Percentiles rank a stretch among this genome's conserved stretches.
Conservation (phyloP, 768 basidiomycete genomes). For the Gyrodon lividus region DNA sequence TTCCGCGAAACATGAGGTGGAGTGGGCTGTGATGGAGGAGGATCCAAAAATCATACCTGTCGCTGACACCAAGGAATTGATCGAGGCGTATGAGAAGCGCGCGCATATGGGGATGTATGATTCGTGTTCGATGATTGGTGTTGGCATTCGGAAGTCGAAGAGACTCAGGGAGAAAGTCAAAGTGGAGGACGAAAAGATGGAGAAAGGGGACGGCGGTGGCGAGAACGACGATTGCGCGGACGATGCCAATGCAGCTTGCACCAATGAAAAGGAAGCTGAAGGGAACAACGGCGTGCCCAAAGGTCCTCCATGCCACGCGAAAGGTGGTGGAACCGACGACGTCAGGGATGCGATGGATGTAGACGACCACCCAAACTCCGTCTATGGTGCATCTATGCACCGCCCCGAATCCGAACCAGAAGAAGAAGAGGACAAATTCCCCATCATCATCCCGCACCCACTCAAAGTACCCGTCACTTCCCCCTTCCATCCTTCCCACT, state of each 20-base stretch:
- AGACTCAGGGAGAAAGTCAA: not conserved
- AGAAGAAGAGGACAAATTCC: not conserved
- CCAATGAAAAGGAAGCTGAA: not conserved
- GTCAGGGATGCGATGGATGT: not conserved
- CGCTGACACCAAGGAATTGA: conserved; percentile 16
- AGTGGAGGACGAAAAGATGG: not conserved
- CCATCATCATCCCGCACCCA: not conserved
- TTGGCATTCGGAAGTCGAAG: not conserved
- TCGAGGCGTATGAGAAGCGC: conserved; percentile 7
- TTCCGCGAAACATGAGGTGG: conserved; percentile 12
- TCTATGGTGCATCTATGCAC: not conserved
- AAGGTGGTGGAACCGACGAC: not conserved
- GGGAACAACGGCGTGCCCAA: not conserved
- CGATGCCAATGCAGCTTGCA: not conserved
- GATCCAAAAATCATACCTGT: conserved; percentile 17
- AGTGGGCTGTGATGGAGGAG: conserved; percentile 24
- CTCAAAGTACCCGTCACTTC: conserved; percentile 14
- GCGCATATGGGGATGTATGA: not conserved
- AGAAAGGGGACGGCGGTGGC: not conserved
- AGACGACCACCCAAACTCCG: not conserved
- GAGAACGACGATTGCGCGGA: not conserved
- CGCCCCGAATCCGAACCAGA: not conserved
- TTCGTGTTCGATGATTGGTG: not conserved
- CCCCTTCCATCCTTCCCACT: conserved; percentile 34
- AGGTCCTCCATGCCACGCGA: not conserved